Base-by-base conservation (phyloP, 163 green algal species). In the Picocystis sp. region DNA sequence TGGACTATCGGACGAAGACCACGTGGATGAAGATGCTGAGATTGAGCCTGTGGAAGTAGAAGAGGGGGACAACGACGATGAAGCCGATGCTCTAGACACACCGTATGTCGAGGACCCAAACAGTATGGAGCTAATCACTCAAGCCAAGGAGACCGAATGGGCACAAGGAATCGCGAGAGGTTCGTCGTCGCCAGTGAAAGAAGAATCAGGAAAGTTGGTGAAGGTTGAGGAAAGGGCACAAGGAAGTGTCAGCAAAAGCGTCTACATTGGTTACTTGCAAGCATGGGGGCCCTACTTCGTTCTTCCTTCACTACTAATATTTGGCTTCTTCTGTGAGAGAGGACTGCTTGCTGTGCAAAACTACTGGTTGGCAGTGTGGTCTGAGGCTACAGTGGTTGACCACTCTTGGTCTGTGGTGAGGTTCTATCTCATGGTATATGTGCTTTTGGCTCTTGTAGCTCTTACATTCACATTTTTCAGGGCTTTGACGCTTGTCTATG, bases 351-450 rank as follows among this genome's bases (percentile, higher is more conserved):
- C 43, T 2, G 43, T 52, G n/a, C 83, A 93, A 58, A 90, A 91
- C 62, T 82, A 67, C 41, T 81, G 74, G 66, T 66, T 93, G 22
- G 71, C 68, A 10, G 50, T 73, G 1, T 93, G 83, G 76, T 72
- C 68, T 35, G 38, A 81, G 24, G 49, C 34, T 35, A 71, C 70
- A n/a, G 38, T 38, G n/a, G 42, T 42, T 1, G 58, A 55, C 14
- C 38, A 46, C 19, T 21, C 34, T 35, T 54, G 47, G 47, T 45
- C 25, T 33, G 38, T 19, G n/a, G 47, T 54, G 17, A 22, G 38
- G 21, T 77, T 50, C 46, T 87, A 82, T 67, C 64, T 91, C 59
- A 22, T 50, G 1, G 50, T 86, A 35, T 92, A 87, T 62, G 80
- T 82, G 45, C 55, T 21, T 1, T 54, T 92, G 22, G 83, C 78